Conservation (phyloP, 2,329 filamentous ascomycete species). For the Trichoderma polysporum region DNA sequence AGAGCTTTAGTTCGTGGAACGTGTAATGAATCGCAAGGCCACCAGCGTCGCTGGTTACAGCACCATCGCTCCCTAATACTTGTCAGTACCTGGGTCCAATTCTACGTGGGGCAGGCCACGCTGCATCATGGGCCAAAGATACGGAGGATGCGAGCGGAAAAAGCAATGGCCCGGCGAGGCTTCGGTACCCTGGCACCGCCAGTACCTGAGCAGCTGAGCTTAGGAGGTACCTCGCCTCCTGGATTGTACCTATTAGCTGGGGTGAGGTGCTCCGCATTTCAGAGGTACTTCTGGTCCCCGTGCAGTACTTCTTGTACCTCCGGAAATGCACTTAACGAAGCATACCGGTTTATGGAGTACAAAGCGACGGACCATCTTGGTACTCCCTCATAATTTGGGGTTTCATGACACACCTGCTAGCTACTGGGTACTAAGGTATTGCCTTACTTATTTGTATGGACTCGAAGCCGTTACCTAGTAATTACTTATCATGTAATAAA, state of each 20-base stretch:
- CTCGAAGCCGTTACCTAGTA: too few species aligned
- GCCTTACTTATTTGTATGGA: too few species aligned
- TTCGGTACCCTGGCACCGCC: neutral
- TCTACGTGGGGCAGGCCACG: constrained; percentile 21
- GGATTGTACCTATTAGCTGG: neutral
- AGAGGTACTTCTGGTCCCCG: neutral
- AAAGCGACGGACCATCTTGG: too few species aligned
- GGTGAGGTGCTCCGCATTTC: neutral
- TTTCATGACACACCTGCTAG: too few species aligned
- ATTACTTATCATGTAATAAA: too few species aligned
- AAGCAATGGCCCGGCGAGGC: constrained; percentile 19
- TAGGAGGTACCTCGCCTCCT: neutral
- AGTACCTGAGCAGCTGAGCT: neutral
- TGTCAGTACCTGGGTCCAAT: constrained; percentile 11
- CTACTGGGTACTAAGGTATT: too few species aligned
- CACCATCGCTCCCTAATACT: constrained; percentile 2
- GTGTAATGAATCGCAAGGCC: constrained; percentile 17
- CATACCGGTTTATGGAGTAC: neutral
- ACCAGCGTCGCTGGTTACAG: neutral
- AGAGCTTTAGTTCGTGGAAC: neutral
- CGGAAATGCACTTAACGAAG: neutral
- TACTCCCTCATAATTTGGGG: too few species aligned
- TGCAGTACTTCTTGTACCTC: neutral
- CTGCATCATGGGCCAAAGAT: constrained; percentile 17
- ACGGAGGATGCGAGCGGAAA: constrained; percentile 7